Base-by-base conservation (phyloP, 2,329 filamentous ascomycete species). In the Dothiorella sarmentorum region DNA sequence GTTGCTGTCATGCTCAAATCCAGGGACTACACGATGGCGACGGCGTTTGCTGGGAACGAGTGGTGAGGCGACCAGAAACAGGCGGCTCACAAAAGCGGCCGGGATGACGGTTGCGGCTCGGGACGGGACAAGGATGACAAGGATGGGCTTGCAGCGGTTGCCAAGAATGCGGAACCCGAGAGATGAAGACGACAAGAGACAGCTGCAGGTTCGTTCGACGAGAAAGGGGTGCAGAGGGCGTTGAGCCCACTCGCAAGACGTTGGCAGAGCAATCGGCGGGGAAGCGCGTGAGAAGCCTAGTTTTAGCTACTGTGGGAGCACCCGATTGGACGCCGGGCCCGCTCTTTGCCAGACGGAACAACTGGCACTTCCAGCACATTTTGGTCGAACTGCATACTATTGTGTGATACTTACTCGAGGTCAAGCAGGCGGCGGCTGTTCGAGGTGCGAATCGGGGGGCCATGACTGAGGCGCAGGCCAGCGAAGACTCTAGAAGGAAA, bases 401-500 rank as follows among this genome's bases (percentile, higher is more conserved):
- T n/a, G n/a, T n/a, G n/a, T n/a, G n/a, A n/a, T n/a, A n/a, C n/a
- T n/a, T n/a, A n/a, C 37, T 11, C 10, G 37, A 13, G 7, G 37
- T 18, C 37, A 9, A 20, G 37, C 37, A 40, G 37, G 18, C 38
- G 18, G 18, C 38, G 7, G 15, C 38, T 6, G 38, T 11, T 6
- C 31, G 31, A 26, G 45, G 33, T 35, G 9, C 33, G 15, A 27
- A 29, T 22, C 37, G 31, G 17, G 20, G 17, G n/a, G n/a, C n/a
- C n/a, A n/a, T n/a, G n/a, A n/a, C n/a, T n/a, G n/a, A n/a, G n/a
- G n/a, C n/a, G n/a, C n/a, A n/a, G n/a, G n/a, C 22, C 31, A 35
- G 49, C 49, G 49, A 53, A 53, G 33, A 40, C 49, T 53, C 49
- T 53, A 53, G 49, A 53, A 53, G 49, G 49, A 40, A 53, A 53